Percentiles rank a stretch among this genome's conserved stretches.
phyloP scores from a whole-genome alignment of 805 yeast genomes.

The Citeromyces matritensis region DNA sequence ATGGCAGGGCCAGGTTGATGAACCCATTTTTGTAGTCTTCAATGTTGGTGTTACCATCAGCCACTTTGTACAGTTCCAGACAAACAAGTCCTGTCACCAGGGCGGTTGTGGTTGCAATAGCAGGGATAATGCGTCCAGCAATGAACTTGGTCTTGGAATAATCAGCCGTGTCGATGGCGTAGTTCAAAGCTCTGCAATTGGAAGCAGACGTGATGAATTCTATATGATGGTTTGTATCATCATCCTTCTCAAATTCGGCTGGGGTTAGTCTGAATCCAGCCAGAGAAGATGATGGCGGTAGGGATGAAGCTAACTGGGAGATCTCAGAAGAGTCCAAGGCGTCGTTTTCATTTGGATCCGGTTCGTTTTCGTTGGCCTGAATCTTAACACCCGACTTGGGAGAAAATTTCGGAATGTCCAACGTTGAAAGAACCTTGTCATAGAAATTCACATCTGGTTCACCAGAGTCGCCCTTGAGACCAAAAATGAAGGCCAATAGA shows the following conservation, averaged over 20 bases:
- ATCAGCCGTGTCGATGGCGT: conserved; percentile 80
- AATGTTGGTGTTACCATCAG: conserved; percentile 54
- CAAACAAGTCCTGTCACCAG: conserved; percentile 91
- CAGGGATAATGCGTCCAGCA: conserved; percentile 97
- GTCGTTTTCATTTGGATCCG: conserved; percentile 57
- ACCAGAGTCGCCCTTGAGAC: conserved; percentile 61
- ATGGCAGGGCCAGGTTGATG: conserved; percentile 83
- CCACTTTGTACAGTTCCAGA: conserved; percentile 83
- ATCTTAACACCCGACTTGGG: conserved; percentile 70
- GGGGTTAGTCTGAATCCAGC: conserved; percentile 80
- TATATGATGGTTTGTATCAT: conserved; percentile 91
- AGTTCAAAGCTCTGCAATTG: conserved; percentile 88
- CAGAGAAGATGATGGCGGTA: conserved; percentile 80
- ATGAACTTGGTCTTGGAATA: conserved; percentile 85
- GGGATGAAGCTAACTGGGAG: conserved; percentile 51
- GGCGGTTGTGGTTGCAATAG: conserved; percentile 98
- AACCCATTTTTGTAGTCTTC: conserved; percentile 91
- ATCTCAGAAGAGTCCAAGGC: conserved; percentile 47
- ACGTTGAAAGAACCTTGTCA: conserved; percentile 30
- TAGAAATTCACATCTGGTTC: conserved; percentile 33
- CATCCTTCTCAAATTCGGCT: conserved; percentile 97
- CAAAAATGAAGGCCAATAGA: conserved; percentile 80
- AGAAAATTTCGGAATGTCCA: conserved; percentile 45
- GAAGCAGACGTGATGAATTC: conserved; percentile 94
- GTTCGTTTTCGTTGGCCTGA: conserved; percentile 77